Evolutionary conservation across 352 stramenopile genomes (phyloP).

Genomic region (Phytopythium chamaehyphon): DNA sequence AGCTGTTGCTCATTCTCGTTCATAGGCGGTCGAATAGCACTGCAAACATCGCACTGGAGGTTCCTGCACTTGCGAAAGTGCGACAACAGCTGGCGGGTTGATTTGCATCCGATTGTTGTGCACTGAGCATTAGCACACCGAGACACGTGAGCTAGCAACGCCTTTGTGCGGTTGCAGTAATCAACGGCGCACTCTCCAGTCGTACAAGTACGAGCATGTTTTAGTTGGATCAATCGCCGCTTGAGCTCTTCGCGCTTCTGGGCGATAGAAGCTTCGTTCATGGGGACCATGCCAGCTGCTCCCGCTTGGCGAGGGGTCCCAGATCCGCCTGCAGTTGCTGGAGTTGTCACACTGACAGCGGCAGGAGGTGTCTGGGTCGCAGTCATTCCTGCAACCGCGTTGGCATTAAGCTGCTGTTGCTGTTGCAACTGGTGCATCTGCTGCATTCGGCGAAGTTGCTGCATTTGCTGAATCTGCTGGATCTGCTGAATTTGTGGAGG

Average conservation of each 20-base stretch:
- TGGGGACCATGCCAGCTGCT: constrained; percentile 46
- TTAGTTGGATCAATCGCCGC: constrained; percentile 80
- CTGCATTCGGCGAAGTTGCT: constrained; percentile 78
- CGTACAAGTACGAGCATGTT: constrained; percentile 82
- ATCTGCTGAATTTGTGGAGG: constrained; percentile 77
- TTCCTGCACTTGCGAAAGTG: constrained; percentile 88
- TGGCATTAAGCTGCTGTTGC: constrained; percentile 21
- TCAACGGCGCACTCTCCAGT: constrained; percentile 68
- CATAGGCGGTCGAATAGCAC: constrained; percentile 84
- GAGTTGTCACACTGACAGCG: constrained; percentile 11
- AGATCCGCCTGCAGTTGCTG: constrained; percentile 17
- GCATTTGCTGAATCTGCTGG: constrained; percentile 84
- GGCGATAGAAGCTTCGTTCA: constrained; percentile 78
- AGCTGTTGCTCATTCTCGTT: constrained; percentile 84
- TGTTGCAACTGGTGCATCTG: constrained; percentile 73
- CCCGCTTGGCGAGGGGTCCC: constrained; percentile 15
- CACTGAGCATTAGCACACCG: constrained; percentile 82
- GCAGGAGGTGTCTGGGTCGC: constrained; percentile 13
- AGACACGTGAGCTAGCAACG: constrained; percentile 75
- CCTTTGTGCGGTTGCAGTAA: constrained; percentile 80
- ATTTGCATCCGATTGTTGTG: constrained; percentile 86
- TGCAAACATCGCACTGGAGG: constrained; percentile 84
- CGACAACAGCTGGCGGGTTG: constrained; percentile 78
- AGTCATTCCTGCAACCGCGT: constrained; percentile 8
- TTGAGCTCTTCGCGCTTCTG: constrained; percentile 86